Conservation (phyloP, 306 rosid species). For the Begonia loranthoides region DNA sequence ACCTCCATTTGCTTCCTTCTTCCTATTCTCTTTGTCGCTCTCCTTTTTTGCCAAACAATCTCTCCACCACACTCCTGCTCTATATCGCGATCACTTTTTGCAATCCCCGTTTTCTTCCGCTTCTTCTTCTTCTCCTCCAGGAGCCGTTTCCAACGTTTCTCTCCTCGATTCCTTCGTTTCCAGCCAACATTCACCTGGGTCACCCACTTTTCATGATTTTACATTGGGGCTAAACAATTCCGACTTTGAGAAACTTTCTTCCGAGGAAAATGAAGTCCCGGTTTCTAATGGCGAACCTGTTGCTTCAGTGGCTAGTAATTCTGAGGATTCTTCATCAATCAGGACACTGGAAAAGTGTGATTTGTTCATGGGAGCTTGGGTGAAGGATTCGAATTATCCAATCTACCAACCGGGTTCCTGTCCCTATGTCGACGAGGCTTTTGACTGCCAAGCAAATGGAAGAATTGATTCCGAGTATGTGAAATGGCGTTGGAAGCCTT, state of each 20-base stretch:
- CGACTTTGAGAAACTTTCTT: constrained; percentile 8
- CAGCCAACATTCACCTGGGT: constrained; percentile 8
- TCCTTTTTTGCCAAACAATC: constrained; percentile 36
- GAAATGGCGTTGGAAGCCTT: constrained; percentile 93
- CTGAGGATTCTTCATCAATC: constrained; percentile 6
- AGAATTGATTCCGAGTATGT: constrained; percentile 51
- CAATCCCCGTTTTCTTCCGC: constrained; percentile 14
- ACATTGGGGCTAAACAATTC: constrained; percentile 1
- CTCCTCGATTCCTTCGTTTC: constrained; percentile 3
- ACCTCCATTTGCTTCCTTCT: constrained; percentile 33
- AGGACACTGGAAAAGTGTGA: constrained; percentile 34
- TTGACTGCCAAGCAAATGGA: constrained; percentile 65
- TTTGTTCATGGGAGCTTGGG: constrained; percentile 68
- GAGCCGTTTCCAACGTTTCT: constrained; percentile 4
- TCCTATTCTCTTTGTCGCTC: constrained; percentile 21
- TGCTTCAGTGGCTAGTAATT: constrained; percentile 11
- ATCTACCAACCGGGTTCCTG: constrained; percentile 65
- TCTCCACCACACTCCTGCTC: constrained; percentile 27
- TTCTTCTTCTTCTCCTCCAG: constrained; percentile 8
- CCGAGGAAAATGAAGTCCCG: background rate
- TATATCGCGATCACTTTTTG: constrained; percentile 36
- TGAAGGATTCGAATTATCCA: constrained; percentile 57
- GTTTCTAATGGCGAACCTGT: constrained; percentile 6
- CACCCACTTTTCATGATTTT: constrained; percentile 2
- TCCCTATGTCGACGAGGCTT: constrained; percentile 90